These are phyloP conservation scores for Lodderomyces metapsilosis DNA, from an alignment of 1,139 yeast genomes.

Conservation along the genomic window DNA sequence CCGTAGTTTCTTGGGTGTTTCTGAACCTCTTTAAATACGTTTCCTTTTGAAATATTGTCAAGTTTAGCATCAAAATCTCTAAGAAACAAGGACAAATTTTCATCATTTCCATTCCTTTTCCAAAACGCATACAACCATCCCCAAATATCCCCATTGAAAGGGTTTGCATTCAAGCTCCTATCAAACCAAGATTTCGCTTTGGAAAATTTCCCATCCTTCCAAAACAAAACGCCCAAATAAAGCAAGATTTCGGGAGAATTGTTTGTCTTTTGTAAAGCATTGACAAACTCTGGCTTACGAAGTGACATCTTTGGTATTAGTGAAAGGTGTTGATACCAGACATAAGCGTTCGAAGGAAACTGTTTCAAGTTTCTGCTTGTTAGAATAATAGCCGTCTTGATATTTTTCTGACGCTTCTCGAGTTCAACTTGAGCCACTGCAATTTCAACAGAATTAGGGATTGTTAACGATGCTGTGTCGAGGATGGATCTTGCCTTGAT, in stretches of 20 bases:
- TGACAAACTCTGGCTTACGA: conserved; percentile 63
- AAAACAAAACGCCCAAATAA: conserved; percentile 67
- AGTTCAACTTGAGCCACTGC: conserved; percentile 61
- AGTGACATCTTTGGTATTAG: conserved; percentile 53
- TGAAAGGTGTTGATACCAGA: conserved; percentile 64
- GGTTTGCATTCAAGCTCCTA: conserved; percentile 55
- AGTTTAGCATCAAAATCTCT: conserved; percentile 23
- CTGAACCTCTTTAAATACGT: conserved; percentile 49
- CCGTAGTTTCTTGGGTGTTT: conserved; percentile 46
- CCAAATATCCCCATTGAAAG: conserved; percentile 74
- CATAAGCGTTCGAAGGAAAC: conserved; percentile 55
- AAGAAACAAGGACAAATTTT: conserved; percentile 20
- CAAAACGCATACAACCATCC: conserved; percentile 57
- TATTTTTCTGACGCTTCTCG: conserved; percentile 53
- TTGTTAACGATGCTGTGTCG: conserved; percentile 62
- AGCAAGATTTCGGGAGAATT: conserved; percentile 60
- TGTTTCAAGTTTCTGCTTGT: conserved; percentile 59
- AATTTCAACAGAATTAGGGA: conserved; percentile 48
- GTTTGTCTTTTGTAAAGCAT: conserved; percentile 68
- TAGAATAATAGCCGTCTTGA: conserved; percentile 53
- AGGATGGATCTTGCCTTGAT: conserved; percentile 71
- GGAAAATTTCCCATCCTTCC: conserved; percentile 61
- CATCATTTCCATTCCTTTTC: conserved; percentile 21
- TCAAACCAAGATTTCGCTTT: conserved; percentile 79
- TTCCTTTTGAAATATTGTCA: conserved; percentile 60